phyloP scores from a whole-genome alignment of 176 grass and related monocot genomes.

The Oryza glaberrima region DNA sequence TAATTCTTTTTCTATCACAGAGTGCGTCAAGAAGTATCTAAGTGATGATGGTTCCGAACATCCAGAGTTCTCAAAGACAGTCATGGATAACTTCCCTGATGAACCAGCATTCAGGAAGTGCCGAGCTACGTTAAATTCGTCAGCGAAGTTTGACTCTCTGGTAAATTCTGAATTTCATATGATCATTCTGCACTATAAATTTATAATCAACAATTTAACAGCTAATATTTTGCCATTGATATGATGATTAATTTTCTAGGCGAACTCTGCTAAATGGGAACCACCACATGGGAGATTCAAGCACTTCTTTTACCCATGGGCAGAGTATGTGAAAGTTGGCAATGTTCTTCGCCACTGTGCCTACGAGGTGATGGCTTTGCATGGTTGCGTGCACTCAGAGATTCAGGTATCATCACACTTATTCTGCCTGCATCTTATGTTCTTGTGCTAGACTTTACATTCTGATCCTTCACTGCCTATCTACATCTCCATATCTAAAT shows the following conservation, averaged over 20 bases:
- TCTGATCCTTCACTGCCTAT: conserved; percentile 4
- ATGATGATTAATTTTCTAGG: conserved; percentile 43
- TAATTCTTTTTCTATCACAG: conserved; percentile 37
- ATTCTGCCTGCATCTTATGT: conserved; percentile 15
- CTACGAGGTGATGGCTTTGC: conserved; percentile 84
- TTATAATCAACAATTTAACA: neutral
- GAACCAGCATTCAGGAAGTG: conserved; percentile 77
- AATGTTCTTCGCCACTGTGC: conserved; percentile 68
- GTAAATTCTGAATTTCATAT: conserved; percentile 40
- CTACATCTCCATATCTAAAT: neutral
- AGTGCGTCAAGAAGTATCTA: conserved; percentile 86
- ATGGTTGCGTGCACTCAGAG: conserved; percentile 79
- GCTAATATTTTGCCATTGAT: neutral
- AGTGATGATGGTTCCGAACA: conserved; percentile 66
- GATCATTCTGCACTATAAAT: neutral
- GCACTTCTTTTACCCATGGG: conserved; percentile 77
- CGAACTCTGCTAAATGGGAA: conserved; percentile 87
- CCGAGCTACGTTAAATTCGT: conserved; percentile 65
- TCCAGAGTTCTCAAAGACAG: conserved; percentile 71
- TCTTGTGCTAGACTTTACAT: neutral
- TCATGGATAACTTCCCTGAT: conserved; percentile 72
- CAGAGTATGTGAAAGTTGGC: conserved; percentile 67
- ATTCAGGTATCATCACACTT: conserved; percentile 68
- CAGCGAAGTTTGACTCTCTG: conserved; percentile 72
- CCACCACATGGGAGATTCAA: conserved; percentile 81